Evolutionary conservation across 169 alveolate species (phyloP).

Genomic region (Cytauxzoon felis): DNA sequence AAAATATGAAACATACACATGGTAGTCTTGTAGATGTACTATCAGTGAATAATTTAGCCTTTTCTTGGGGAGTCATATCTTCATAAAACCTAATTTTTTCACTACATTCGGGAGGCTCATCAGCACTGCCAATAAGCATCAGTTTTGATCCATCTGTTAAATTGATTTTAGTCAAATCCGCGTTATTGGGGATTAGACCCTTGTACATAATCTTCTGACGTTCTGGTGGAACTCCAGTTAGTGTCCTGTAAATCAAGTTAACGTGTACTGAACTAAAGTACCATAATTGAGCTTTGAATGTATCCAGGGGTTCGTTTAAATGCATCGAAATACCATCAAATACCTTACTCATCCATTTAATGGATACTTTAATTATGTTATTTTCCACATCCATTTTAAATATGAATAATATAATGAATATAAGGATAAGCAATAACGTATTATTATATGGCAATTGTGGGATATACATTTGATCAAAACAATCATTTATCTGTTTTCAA

Average conservation of each 20-base stretch:
- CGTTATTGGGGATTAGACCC: slow-evolving; percentile 78
- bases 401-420: background rate
- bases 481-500: background rate
- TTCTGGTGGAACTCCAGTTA: slow-evolving; percentile 89
- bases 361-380: slow-evolving; percentile 58
- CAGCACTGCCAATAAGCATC: slow-evolving; percentile 90
- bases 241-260: slow-evolving; percentile 52
- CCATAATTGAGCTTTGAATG: slow-evolving; percentile 56
- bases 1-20: slow-evolving; percentile 48
- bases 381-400: slow-evolving; percentile 29
- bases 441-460: background rate
- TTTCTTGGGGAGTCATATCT: slow-evolving; percentile 89
- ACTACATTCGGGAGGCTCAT: slow-evolving; percentile 73
- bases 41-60: slow-evolving; percentile 80
- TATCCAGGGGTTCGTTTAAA: slow-evolving; percentile 53
- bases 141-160: slow-evolving; percentile 77
- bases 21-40: slow-evolving; percentile 82
- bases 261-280: background rate
- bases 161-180: slow-evolving; percentile 73
- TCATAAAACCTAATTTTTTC: slow-evolving; percentile 83
- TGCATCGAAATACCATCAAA: slow-evolving; percentile 58
- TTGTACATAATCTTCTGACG: slow-evolving; percentile 87
- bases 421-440: background rate
- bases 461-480: background rate
- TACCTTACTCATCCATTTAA: slow-evolving; percentile 71